Evolutionary conservation across 2,329 filamentous ascomycete genomes (phyloP), one percentile per base, ranked within the genome.

Genomic region (Colletotrichum lindemuthianum): DNA sequence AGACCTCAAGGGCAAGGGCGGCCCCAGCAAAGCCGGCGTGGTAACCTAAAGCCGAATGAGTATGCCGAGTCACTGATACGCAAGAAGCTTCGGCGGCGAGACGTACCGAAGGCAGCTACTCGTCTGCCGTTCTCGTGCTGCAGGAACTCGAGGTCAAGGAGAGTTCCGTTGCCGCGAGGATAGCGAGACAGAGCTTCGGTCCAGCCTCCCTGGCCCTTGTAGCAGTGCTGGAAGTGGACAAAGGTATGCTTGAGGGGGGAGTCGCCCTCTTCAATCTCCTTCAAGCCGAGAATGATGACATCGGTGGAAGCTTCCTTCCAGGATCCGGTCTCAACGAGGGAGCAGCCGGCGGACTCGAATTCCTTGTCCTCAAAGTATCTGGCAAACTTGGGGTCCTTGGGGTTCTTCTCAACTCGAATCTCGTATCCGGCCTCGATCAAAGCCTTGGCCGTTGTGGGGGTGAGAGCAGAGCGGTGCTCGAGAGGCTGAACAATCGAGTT

Each of bases 71-170:
- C 24, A 24, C 24, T 24, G 24, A 24, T 24, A 24, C 24, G 24
- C 24, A 24, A 24, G 24, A 24, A 24, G 24, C 24, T 24, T 24
- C 4, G 24, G 24, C 24, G 24, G 4, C 24, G 24, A 40, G 12
- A 90, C 24, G 24, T 24, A 24, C 24, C 86, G 71, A 93, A 92
- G 1, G 89, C 88, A 8, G 90, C 89, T 1, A 94, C 89, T 66
- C 92, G 82, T 50, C 91, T 83, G 41, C 91, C 91, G 12, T 50
- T 44, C 68, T 89, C 86, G 70, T 96, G 90, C 43, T 87, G 86
- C 41, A 97, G 83, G 76, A 97, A 97, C 75, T 97, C 94, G 41
- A 97, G 85, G 72, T 97, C 94, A 64, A 93, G 87, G 12, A 97
- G 86, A 0, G 87, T 90, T 70, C 92, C 92, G 59, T 88, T 88